phyloP scores from a whole-genome alignment of 163 green algal species.

The Volvox carteri region DNA sequence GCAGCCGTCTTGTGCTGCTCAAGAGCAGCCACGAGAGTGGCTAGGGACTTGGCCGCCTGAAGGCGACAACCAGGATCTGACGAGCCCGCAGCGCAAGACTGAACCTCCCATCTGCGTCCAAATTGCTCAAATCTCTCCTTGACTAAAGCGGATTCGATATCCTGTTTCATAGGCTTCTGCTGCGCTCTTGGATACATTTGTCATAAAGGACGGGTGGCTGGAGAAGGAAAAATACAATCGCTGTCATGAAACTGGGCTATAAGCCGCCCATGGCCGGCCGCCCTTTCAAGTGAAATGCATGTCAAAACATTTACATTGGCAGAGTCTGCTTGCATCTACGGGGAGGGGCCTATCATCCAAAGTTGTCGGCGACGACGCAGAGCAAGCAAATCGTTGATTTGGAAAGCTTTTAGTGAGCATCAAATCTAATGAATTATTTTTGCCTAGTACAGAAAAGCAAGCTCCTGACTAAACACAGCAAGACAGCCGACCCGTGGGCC shows the following conservation, averaged over 20 bases:
- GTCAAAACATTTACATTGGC: background rate
- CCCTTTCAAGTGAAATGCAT: background rate
- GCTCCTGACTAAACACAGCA: no score
- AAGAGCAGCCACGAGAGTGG: background rate
- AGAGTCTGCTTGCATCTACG: background rate
- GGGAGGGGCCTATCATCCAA: background rate
- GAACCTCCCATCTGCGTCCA: constrained; percentile 5
- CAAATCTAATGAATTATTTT: no score
- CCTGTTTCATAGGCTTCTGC: background rate
- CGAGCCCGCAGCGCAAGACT: background rate
- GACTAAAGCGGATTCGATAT: background rate
- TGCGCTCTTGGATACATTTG: background rate
- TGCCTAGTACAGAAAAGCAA: no score
- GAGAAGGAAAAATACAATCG: no score
- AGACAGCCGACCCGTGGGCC: no score
- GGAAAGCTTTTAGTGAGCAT: background rate
- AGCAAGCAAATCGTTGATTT: background rate
- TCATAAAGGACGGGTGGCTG: background rate
- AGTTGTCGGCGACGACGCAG: background rate
- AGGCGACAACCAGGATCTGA: constrained; percentile 16
- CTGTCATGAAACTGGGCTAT: no score
- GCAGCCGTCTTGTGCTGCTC: constrained; percentile 15
- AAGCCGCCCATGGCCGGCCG: background rate
- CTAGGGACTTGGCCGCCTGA: background rate
- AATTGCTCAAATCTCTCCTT: constrained; percentile 32